phyloP scores from a whole-genome alignment of 305 asterid species.

The Fraxinus floribunda region DNA sequence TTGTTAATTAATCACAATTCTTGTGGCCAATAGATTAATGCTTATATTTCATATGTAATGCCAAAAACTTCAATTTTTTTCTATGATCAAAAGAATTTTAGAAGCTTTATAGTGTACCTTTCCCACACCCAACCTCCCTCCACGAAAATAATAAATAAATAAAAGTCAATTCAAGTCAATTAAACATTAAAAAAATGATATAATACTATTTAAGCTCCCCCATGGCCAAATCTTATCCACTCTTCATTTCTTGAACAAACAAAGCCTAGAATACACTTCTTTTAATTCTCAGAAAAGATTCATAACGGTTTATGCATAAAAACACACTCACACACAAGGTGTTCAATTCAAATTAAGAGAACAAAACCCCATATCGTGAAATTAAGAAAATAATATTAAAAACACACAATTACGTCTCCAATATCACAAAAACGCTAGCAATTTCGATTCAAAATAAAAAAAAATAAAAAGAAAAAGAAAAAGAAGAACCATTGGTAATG shows the following conservation, averaged over 20 bases:
- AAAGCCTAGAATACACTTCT: neutral
- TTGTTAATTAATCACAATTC: too few relatives aligned
- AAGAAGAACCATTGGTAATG: neutral
- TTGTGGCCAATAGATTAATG: too few relatives aligned
- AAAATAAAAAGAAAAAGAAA: too few relatives aligned
- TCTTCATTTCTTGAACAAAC: neutral
- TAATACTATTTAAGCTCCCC: neutral
- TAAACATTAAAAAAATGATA: too few relatives aligned
- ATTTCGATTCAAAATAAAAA: neutral
- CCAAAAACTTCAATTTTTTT: too few relatives aligned
- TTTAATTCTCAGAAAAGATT: neutral
- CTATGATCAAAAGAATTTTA: too few relatives aligned
- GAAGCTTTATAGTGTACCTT: too few relatives aligned
- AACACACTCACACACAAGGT: neutral
- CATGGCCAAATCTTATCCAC: neutral
- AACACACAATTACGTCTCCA: neutral
- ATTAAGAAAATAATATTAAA: neutral
- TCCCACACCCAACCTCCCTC: too few relatives aligned
- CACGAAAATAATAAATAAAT: neutral
- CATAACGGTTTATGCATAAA: neutral
- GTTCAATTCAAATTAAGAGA: neutral
- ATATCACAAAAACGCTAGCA: neutral
- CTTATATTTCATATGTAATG: too few relatives aligned
- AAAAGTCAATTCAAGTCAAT: neutral
- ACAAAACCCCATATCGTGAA: neutral